Evolutionary conservation across 1,284 basidiomycete genomes (phyloP).

Genomic region (Hemileia vastatrix): DNA sequence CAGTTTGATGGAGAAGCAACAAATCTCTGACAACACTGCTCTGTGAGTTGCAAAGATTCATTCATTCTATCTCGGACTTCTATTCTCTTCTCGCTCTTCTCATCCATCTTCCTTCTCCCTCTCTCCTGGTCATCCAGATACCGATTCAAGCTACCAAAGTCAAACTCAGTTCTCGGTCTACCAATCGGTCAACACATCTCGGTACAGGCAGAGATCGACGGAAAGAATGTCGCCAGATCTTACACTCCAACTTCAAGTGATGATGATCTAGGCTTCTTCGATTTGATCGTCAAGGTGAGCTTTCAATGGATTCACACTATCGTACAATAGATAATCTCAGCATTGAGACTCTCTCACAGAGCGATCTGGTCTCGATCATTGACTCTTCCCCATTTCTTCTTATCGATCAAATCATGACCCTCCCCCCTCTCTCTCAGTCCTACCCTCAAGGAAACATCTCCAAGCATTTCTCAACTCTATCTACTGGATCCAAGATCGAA

Average conservation of each 20-base stretch:
- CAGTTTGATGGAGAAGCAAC: conserved; percentile 67
- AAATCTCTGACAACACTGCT: conserved; percentile 89
- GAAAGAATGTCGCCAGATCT: conserved; percentile 77
- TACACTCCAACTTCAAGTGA: conserved; percentile 93
- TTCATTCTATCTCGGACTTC: too few relatives aligned
- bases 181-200: conserved; percentile 96
- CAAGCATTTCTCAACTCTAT: conserved; percentile 65
- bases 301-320: conserved; percentile 8
- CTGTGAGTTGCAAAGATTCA: too few relatives aligned
- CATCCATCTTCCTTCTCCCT: too few relatives aligned
- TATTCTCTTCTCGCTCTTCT: too few relatives aligned
- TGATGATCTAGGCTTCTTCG: conserved; percentile 84
- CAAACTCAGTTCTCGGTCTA: conserved; percentile 70
- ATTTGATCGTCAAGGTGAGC: conserved; percentile 87
- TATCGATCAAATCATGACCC: conserved; percentile 5
- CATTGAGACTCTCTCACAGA: too few relatives aligned
- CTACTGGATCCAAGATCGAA: conserved; percentile 71
- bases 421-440: conserved; percentile 54
- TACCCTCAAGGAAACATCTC: conserved; percentile 98
- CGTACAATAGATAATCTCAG: too few relatives aligned
- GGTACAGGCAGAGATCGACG: conserved; percentile 76
- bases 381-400: not conserved
- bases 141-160: conserved; percentile 70
- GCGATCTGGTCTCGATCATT: not conserved
- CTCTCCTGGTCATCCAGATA: too few relatives aligned